Evolutionary conservation across 2,329 filamentous ascomycete genomes (phyloP), one percentile per base, ranked within the genome.

Genomic region (Colletotrichum nymphaeae): DNA sequence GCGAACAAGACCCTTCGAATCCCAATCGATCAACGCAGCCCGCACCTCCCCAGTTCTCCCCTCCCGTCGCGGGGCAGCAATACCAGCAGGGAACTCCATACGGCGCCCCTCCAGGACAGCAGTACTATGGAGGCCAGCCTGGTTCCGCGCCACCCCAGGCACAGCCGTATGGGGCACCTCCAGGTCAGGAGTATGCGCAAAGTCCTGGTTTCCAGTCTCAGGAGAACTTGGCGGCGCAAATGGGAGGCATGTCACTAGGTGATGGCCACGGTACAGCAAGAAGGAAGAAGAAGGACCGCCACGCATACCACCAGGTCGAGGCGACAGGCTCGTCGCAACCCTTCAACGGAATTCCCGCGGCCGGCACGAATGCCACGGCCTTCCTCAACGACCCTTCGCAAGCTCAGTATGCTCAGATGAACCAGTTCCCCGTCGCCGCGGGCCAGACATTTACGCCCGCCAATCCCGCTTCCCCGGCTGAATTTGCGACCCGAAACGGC

Each of bases 251-350:
- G 89, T 92, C 88, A 53, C 85, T 97, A 76, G 91, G 88, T 3
- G 87, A 88, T 55, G 83, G 87, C 58, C 85, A 86, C 46, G 81
- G 89, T 62, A 85, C 86, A 2, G 84, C 84, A 70, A 88, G 91
- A 81, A 93, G 88, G 83, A 94, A 95, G 88, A 98, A 98, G 91
- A 98, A 98, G 88, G 93, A 98, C 81, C 91, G 95, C 73, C 96
- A 98, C 84, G 96, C 95, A 75, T 94, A 97, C 83, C 96, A 98
- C 82, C 93, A 91, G 52, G 90, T 98, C 66, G 94, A 96, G 76
- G 91, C 93, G 26, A 87, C 87, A 5, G 91, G 91, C 63, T 91
- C 91, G 42, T 91, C 92, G 6, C 91, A 93, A 79, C 85, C 91
- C 12, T 94, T 93, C 84, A 92, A 93, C 80, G 92, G 91, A 74